Conservation (phyloP, 2,329 filamentous ascomycete species). For the Ophiostoma triangulosporum region DNA sequence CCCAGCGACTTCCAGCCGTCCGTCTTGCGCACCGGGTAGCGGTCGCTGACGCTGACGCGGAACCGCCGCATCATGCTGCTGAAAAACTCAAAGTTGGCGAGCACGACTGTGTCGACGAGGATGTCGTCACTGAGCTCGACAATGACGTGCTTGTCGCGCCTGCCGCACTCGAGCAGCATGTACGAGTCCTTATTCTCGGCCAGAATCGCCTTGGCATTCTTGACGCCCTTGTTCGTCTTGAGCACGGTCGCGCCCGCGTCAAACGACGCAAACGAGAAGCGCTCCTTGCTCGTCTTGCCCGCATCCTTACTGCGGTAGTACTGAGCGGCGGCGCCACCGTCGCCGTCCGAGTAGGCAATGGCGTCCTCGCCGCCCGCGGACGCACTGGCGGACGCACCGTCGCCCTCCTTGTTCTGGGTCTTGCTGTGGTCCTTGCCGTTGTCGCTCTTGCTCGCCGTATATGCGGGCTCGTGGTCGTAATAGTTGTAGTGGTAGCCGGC, state of each 20-base stretch:
- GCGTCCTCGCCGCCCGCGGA: slow-evolving; percentile 24
- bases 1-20: slow-evolving; percentile 88
- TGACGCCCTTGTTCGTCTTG: slow-evolving; percentile 76
- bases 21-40: slow-evolving; percentile 71
- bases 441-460: slow-evolving; percentile 5
- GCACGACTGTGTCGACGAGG: slow-evolving; percentile 86
- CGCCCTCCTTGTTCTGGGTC: slow-evolving; percentile 7
- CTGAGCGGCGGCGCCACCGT: slow-evolving; percentile 31
- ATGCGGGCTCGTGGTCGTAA: not conserved
- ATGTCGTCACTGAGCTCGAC: slow-evolving; percentile 81
- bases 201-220: slow-evolving; percentile 76
- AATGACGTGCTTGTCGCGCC: slow-evolving; percentile 82
- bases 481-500: slow-evolving; percentile 13
- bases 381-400: slow-evolving; percentile 6
- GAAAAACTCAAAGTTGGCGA: slow-evolving; percentile 98
- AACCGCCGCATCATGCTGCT: slow-evolving; percentile 92
- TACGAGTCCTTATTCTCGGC: slow-evolving; percentile 98
- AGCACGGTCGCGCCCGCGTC: slow-evolving; percentile 89
- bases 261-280: slow-evolving; percentile 95
- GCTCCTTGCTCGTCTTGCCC: slow-evolving; percentile 92
- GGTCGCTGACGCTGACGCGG: slow-evolving; percentile 81
- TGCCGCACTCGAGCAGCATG: slow-evolving; percentile 85
- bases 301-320: slow-evolving; percentile 74
- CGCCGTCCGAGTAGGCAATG: slow-evolving; percentile 26
- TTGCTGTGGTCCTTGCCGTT: slow-evolving; percentile 14